These are phyloP conservation scores for Excoecaria agallocha DNA, from an alignment of 345 rosid genomes.

Conservation along the genomic window DNA sequence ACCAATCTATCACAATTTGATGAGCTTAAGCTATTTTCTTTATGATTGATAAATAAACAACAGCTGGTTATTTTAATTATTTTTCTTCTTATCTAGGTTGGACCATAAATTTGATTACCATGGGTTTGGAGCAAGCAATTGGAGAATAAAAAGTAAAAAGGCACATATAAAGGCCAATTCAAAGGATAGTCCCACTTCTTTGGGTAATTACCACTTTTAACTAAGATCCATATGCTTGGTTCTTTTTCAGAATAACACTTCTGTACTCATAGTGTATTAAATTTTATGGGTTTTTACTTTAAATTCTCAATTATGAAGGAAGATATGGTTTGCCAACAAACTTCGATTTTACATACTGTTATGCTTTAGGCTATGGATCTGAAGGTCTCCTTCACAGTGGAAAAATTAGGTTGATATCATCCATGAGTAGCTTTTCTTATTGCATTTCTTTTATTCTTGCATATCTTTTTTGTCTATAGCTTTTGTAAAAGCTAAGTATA, in stretches of 20 bases:
- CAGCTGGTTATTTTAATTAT: no score
- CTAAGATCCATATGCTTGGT: no score
- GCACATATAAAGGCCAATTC: constrained; percentile 56
- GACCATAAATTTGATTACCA: no score
- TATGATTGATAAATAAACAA: no score
- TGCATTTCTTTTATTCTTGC: neutral
- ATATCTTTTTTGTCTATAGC: neutral
- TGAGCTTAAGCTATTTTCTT: no score
- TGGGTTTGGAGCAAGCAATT: no score
- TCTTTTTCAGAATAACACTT: neutral
- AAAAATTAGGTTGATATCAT: constrained; percentile 82
- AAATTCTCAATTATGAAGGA: constrained; percentile 74
- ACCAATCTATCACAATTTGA: no score
- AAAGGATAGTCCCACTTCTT: constrained; percentile 92
- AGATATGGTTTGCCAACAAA: constrained; percentile 94
- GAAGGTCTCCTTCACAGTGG: constrained; percentile 83
- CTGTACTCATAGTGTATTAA: neutral
- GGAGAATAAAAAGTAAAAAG: constrained; percentile 74
- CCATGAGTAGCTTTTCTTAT: constrained; percentile 39
- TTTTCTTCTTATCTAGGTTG: no score
- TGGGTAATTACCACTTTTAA: constrained; percentile 66
- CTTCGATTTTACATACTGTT: constrained; percentile 85
- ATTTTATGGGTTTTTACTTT: neutral
- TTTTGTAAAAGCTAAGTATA: neutral
- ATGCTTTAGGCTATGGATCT: constrained; percentile 83